Percentiles rank a stretch among this genome's conserved stretches.
Evolutionary conservation across 768 basidiomycete species (phyloP).

Genomic region (Naganishia antarctica): DNA sequence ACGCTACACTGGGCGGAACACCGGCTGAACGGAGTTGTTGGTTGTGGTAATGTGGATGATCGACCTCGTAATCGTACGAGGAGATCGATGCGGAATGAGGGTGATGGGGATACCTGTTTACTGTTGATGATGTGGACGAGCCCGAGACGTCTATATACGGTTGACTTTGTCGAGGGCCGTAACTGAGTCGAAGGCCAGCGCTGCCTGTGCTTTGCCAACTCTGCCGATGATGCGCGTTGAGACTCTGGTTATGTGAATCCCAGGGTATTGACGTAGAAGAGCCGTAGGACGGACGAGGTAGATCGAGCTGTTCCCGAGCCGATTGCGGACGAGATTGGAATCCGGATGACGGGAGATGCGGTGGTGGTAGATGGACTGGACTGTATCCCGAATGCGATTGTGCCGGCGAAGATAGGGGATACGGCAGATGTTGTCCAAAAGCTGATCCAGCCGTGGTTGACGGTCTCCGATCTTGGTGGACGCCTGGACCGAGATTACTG

Average conservation of each 20-base stretch:
- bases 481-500: not conserved
- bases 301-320: not conserved
- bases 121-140: slow-evolving; percentile 2
- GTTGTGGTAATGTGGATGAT: slow-evolving; percentile 3
- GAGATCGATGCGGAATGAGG: slow-evolving; percentile 2
- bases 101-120: not conserved
- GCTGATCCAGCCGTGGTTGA: slow-evolving; percentile 2
- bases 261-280: slow-evolving; percentile 12
- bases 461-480: slow-evolving; percentile 1
- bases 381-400: slow-evolving; percentile 8
- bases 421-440: not conserved
- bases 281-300: slow-evolving; percentile 5
- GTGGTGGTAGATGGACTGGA: slow-evolving; percentile 5
- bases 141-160: slow-evolving; percentile 10
- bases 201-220: slow-evolving; percentile 15
- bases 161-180: slow-evolving; percentile 20
- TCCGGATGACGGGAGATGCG: not conserved
- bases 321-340: slow-evolving; percentile 1
- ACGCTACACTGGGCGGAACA: slow-evolving; percentile 1
- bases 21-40: slow-evolving; percentile 17
- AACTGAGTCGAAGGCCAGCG: slow-evolving; percentile 7
- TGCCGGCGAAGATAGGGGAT: not conserved
- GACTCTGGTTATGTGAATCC: not conserved
- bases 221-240: slow-evolving; percentile 7
- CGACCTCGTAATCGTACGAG: slow-evolving; percentile 11